Evolutionary conservation across 352 stramenopile genomes (phyloP).

Genomic region (Globisporangium megalacanthum): DNA sequence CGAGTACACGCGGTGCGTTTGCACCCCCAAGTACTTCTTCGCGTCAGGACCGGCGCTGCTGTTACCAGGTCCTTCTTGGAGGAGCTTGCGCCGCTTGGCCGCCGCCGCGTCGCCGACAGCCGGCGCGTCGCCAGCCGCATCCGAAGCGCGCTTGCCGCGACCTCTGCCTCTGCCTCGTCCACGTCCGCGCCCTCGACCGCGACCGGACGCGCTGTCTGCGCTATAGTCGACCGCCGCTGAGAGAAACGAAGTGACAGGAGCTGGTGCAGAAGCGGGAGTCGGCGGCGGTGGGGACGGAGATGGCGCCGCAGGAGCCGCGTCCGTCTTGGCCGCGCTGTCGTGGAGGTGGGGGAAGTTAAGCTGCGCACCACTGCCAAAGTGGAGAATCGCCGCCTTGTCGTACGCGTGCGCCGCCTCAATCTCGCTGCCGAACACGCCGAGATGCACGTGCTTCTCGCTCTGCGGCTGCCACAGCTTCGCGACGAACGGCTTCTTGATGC

Average conservation of each 20-base stretch:
- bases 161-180: constrained; percentile 35
- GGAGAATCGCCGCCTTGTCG: constrained; percentile 66
- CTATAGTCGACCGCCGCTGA: constrained; percentile 10
- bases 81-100: constrained; percentile 29
- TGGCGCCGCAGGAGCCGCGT: constrained; percentile 24
- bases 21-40: constrained; percentile 73
- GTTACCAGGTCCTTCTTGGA: constrained; percentile 7
- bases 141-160: constrained; percentile 49
- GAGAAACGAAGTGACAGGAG: constrained; percentile 6
- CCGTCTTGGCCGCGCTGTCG: constrained; percentile 49
- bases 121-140: constrained; percentile 9
- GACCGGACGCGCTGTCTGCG: constrained; percentile 13
- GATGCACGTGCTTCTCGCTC: constrained; percentile 54
- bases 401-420: constrained; percentile 80
- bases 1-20: constrained; percentile 64
- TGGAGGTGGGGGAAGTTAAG: constrained; percentile 81
- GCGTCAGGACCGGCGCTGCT: constrained; percentile 2
- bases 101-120: not conserved
- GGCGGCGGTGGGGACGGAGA: not conserved
- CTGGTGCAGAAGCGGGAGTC: constrained; percentile 4
- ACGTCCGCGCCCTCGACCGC: constrained; percentile 25
- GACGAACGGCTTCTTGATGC: constrained; percentile 78
- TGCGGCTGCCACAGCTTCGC: constrained; percentile 49
- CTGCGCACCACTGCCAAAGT: constrained; percentile 57
- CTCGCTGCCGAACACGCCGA: constrained; percentile 70